Base-by-base conservation (phyloP, 192 early-diverging fungal species). In the Phlyctochytrium bullatum region DNA sequence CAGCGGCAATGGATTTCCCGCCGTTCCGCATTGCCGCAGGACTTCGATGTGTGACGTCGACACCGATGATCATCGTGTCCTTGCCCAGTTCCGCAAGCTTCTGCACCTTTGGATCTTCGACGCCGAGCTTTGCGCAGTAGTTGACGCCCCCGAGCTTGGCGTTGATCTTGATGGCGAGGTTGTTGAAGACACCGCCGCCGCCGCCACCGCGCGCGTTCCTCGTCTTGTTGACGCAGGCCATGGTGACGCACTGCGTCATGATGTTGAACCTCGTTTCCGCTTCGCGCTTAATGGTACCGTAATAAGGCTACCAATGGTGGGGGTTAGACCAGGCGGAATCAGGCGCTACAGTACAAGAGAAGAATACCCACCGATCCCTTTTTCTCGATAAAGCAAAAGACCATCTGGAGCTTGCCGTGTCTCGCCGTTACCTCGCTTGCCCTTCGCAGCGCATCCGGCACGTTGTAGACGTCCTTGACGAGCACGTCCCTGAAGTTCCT, bases 201-300 rank as follows among this genome's bases (percentile, higher is more conserved):
- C 93, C 94, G 73, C 92, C 90, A 35, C 80, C 77, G 65, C 87
- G 92, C 23, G 76, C 61, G 0, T 59, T 36, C 2, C 62, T 62
- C 14, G 89, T 78, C 56, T 93, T 81, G 65, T 80, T 89, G n/a
- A n/a, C n/a, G n/a, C n/a, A n/a, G n/a, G n/a, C n/a, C 25, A 74
- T 72, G 58, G 84, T 87, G 69, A 95, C 80, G 79, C 93, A 94
- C 78, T 97, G 95, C 12, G 93, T 92, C 10, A 91, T 79, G 57
- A 95, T 68, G 31, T 89, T 92, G 29, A 90, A 79, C 27, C 89
- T 86, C 0, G 89, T 91, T 60, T 93, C 89, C 51, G 88, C 88
- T 61, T 89, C 72, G 36, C 87, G 82, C 76, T 97, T 97, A 72
- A 93, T 83, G 31, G 86, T 82, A 53, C 85, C 86, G 76, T 97